These are phyloP conservation scores for Epichloe uncinata DNA, from an alignment of 2,329 filamentous ascomycete genomes.

Conservation along the genomic window DNA sequence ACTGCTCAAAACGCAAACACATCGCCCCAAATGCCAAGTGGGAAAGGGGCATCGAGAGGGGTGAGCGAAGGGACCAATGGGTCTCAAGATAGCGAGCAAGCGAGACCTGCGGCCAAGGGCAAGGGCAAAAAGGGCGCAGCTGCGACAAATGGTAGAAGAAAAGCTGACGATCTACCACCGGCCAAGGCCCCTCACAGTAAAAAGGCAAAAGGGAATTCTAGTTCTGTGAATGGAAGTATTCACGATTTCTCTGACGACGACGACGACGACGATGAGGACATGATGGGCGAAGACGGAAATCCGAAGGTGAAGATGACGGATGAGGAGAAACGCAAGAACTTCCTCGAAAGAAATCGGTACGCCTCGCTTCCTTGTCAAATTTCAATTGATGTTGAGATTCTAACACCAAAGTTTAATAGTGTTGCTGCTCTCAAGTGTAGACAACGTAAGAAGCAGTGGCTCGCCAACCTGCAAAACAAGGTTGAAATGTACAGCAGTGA, in stretches of 20 bases:
- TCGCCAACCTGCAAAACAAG: slow-evolving; percentile 85
- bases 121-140: slow-evolving; percentile 56
- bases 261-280: slow-evolving; percentile 27
- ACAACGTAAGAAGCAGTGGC: slow-evolving; percentile 98
- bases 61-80: slow-evolving; percentile 56
- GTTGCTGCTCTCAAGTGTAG: slow-evolving; percentile 94
- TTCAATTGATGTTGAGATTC: neutral
- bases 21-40: slow-evolving; percentile 36
- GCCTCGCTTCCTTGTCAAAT: slow-evolving; percentile 12
- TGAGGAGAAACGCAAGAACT: slow-evolving; percentile 97
- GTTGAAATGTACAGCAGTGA: slow-evolving; percentile 87
- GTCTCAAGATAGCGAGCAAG: slow-evolving; percentile 60
- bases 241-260: slow-evolving; percentile 42
- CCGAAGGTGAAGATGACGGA: slow-evolving; percentile 82
- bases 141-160: slow-evolving; percentile 56
- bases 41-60: slow-evolving; percentile 38
- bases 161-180: slow-evolving; percentile 53
- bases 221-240: slow-evolving; percentile 15
- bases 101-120: slow-evolving; percentile 50
- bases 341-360: slow-evolving; percentile 90
- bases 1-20: slow-evolving; percentile 24
- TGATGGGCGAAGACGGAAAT: slow-evolving; percentile 42
- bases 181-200: slow-evolving; percentile 53
- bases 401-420: slow-evolving; percentile 30
- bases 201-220: slow-evolving; percentile 44